Conservation (phyloP, 2,329 filamentous ascomycete species). For the Cordyceps javanica region DNA sequence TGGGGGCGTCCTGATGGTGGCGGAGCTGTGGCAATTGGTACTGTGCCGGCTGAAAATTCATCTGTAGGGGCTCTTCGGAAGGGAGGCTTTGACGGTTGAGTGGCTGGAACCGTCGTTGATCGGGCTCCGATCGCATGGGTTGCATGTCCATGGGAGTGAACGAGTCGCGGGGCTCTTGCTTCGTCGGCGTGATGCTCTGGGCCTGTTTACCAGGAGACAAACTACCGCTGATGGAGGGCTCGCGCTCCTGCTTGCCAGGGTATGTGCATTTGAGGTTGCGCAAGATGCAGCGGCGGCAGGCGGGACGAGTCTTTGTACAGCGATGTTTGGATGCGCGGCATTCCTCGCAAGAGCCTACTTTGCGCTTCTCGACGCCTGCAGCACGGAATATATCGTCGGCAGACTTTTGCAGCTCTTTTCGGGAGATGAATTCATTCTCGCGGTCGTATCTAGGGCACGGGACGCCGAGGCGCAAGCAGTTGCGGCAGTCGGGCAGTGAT, state of each 20-base stretch:
- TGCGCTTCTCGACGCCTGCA: constrained; percentile 23
- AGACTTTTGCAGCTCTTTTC: constrained; percentile 19
- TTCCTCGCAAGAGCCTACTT: constrained; percentile 23
- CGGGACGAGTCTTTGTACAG: constrained; percentile 22
- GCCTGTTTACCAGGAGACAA: constrained; percentile 1
- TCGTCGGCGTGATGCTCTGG: background rate
- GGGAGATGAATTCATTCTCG: constrained; percentile 17
- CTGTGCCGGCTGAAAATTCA: background rate
- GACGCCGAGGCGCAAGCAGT: constrained; percentile 20
- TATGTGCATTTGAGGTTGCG: constrained; percentile 18
- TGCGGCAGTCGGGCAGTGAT: constrained; percentile 16
- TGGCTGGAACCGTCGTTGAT: constrained; percentile 11
- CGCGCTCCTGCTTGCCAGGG: constrained; percentile 13
- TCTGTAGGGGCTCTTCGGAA: background rate
- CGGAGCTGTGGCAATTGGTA: constrained; percentile 8
- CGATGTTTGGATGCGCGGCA: constrained; percentile 22
- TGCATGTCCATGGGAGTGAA: constrained; percentile 6
- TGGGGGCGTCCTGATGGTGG: background rate
- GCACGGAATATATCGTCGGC: constrained; percentile 23
- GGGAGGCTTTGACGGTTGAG: constrained; percentile 4
- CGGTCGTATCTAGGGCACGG: constrained; percentile 21
- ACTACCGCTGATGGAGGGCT: constrained; percentile 7
- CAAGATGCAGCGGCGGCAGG: constrained; percentile 22
- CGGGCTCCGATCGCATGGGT: constrained; percentile 2
- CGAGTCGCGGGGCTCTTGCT: constrained; percentile 3